phyloP scores from a whole-genome alignment of 2,329 filamentous ascomycete genomes.

The Arthrobotrys conoides region DNA sequence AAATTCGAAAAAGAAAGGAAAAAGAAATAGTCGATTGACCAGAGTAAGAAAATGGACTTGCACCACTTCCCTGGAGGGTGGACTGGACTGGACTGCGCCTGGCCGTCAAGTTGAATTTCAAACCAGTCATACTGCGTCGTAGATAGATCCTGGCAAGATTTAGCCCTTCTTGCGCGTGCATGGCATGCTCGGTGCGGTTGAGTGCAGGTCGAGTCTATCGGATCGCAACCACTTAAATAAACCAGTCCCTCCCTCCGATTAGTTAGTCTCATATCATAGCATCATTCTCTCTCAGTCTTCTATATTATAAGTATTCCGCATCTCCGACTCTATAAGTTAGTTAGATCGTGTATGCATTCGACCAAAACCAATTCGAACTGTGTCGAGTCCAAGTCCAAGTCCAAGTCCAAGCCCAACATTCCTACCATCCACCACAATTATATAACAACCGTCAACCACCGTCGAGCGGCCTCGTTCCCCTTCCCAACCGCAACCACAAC shows the following conservation, averaged over 20 bases:
- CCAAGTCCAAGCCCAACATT: slow-evolving; percentile 11
- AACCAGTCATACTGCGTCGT: slow-evolving; percentile 41
- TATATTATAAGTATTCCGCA: slow-evolving; percentile 8
- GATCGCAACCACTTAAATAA: slow-evolving; percentile 46
- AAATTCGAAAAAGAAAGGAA: background rate
- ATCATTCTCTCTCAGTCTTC: slow-evolving; percentile 6
- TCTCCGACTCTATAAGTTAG: background rate
- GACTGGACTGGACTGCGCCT: slow-evolving; percentile 2
- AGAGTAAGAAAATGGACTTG: background rate
- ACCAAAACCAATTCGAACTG: slow-evolving; percentile 24
- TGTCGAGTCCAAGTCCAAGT: slow-evolving; percentile 9
- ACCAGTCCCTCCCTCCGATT: slow-evolving; percentile 34
- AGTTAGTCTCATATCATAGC: slow-evolving; percentile 5
- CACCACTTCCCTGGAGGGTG: background rate
- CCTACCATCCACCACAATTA: background rate
- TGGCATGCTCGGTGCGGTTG: slow-evolving; percentile 29
- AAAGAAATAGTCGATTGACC: slow-evolving; percentile 37
- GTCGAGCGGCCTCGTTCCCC: slow-evolving; percentile 28
- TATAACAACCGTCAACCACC: slow-evolving; percentile 10
- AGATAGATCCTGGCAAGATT: slow-evolving; percentile 30
- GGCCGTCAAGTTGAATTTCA: slow-evolving; percentile 13
- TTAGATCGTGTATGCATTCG: slow-evolving; percentile 42
- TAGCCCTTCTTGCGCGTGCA: slow-evolving; percentile 41
- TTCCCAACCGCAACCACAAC: background rate
- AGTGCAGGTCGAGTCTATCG: slow-evolving; percentile 23